Conservation (phyloP, 345 rosid species). For the Eutrema yunnanense region DNA sequence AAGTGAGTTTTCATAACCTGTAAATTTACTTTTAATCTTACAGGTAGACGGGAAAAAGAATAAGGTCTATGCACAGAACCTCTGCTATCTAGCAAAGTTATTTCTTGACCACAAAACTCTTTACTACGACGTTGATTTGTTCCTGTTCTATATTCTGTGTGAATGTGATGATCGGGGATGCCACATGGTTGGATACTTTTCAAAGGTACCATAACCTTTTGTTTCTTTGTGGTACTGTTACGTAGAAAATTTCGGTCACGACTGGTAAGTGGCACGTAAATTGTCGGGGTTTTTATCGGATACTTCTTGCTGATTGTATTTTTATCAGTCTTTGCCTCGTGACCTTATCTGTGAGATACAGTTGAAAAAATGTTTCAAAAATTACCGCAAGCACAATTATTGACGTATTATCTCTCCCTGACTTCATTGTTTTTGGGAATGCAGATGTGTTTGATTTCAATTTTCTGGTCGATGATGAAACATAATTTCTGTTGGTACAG, state of each 20-base stretch:
- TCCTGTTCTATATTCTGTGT: conserved; percentile 84
- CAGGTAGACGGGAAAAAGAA: conserved; percentile 90
- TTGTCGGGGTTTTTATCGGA: not conserved
- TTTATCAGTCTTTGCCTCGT: not conserved
- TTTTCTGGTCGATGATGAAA: not conserved
- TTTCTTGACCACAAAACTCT: conserved; percentile 99
- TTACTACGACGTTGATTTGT: conserved; percentile 94
- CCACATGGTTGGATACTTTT: conserved; percentile 99
- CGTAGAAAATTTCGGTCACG: not conserved
- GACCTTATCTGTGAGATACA: not conserved
- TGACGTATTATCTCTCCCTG: not conserved
- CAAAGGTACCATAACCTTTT: conserved; percentile 54
- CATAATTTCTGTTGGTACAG: conserved; percentile 39
- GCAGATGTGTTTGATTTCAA: not conserved
- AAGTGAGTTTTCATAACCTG: not conserved
- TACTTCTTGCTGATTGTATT: not conserved
- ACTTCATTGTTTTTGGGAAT: not conserved
- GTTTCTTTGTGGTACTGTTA: conserved; percentile 6
- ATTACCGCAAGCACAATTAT: not conserved
- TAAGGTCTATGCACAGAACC: conserved; percentile 98
- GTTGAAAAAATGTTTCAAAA: not conserved
- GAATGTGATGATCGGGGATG: conserved; percentile 99
- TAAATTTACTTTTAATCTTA: not conserved
- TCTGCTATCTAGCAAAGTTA: conserved; percentile 92
- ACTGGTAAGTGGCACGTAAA: not conserved